phyloP scores from a whole-genome alignment of 441 rosid genomes.

The Populus hybrid region DNA sequence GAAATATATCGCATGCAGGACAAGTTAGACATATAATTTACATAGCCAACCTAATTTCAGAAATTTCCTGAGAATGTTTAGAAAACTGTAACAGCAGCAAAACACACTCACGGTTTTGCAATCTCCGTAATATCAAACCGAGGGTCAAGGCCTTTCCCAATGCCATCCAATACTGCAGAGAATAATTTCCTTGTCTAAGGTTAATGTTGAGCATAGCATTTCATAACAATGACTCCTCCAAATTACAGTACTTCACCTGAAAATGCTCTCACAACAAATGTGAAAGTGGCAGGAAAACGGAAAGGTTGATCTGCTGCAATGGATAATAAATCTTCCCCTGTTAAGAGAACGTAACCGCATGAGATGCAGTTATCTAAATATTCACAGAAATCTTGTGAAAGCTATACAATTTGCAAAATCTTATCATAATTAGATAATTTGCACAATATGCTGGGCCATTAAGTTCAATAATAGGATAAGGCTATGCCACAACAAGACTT shows the following conservation, averaged over 20 bases:
- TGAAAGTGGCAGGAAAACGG: conserved; percentile 97
- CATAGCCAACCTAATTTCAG: conserved; percentile 3
- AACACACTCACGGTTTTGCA: conserved; percentile 85
- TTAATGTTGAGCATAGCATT: conserved; percentile 13
- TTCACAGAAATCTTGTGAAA: not conserved
- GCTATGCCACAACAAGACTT: too few species aligned
- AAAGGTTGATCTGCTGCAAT: conserved; percentile 99
- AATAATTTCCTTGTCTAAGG: conserved; percentile 7
- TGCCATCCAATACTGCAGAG: conserved; percentile 88
- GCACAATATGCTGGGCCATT: too few species aligned
- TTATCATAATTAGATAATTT: too few species aligned
- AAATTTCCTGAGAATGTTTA: not conserved
- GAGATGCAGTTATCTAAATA: conserved; percentile 10
- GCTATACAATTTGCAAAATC: too few species aligned
- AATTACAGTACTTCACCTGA: conserved; percentile 52
- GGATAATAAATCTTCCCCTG: conserved; percentile 95
- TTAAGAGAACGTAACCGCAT: conserved; percentile 23
- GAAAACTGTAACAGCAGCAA: conserved; percentile 3
- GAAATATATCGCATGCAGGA: conserved; percentile 28
- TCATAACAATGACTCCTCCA: conserved; percentile 16
- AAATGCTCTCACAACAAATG: conserved; percentile 99
- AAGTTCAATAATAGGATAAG: too few species aligned
- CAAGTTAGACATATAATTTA: conserved; percentile 13
- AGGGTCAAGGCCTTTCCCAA: conserved; percentile 99
- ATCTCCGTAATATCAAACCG: conserved; percentile 98